Evolutionary conservation across 139 green algal genomes (phyloP).

Genomic region (Zygnema cylindricum): DNA sequence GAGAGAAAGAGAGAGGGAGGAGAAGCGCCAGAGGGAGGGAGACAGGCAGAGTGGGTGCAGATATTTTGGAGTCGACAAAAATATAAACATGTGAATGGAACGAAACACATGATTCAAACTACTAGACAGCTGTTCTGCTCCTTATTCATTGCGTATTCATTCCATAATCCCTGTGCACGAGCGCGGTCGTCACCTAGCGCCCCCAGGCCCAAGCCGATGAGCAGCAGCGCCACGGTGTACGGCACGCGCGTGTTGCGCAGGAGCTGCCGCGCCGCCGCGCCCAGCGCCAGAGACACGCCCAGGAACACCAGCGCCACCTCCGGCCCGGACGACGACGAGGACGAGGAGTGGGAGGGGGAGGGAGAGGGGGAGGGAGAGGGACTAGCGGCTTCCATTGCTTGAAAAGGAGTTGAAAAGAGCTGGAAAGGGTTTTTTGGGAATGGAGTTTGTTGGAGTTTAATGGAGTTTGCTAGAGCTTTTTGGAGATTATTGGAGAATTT

Average conservation of each 20-base stretch:
- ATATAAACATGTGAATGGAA: too few relatives aligned
- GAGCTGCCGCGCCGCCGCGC: constrained; percentile 37
- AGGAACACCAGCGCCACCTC: constrained; percentile 48
- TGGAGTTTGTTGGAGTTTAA: neutral
- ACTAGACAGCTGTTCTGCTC: neutral
- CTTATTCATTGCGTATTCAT: too few relatives aligned
- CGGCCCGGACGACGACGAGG: constrained; percentile 11
- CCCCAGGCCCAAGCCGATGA: constrained; percentile 39
- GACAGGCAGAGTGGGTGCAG: too few relatives aligned
- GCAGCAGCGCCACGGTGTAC: constrained; percentile 53
- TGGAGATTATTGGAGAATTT: too few relatives aligned
- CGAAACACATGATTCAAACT: constrained; percentile 1
- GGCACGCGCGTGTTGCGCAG: constrained; percentile 42
- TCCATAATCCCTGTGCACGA: too few relatives aligned
- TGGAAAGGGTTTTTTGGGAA: neutral
- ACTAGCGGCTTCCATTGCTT: neutral
- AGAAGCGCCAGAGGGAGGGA: too few relatives aligned
- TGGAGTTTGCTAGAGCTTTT: too few relatives aligned
- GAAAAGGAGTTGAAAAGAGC: neutral
- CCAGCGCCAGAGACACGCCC: constrained; percentile 32
- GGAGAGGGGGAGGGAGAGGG: neutral
- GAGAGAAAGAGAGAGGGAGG: too few relatives aligned
- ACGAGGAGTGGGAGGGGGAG: neutral
- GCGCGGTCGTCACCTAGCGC: constrained; percentile 36
- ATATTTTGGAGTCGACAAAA: too few relatives aligned